These are phyloP conservation scores for Trapa bicornis DNA, from an alignment of 345 rosid genomes.

Conservation along the genomic window DNA sequence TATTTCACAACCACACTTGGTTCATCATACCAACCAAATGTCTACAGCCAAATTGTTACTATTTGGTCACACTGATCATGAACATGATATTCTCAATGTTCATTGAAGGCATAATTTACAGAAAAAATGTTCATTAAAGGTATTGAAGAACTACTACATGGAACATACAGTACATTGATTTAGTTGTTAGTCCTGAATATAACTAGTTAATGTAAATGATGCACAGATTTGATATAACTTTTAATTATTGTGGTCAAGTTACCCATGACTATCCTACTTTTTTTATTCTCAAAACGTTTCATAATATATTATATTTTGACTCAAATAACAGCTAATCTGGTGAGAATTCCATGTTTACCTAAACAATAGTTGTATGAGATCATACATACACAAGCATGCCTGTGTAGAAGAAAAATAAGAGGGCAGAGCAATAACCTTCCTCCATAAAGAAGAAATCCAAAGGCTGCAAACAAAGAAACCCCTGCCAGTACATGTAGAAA, in stretches of 20 bases:
- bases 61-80: no score
- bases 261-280: background rate
- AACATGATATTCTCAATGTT: no score
- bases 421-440: slow-evolving; percentile 51
- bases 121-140: no score
- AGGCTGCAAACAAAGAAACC: slow-evolving; percentile 71
- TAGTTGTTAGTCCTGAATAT: no score
- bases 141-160: no score
- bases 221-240: no score
- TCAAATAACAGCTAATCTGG: background rate
- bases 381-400: background rate
- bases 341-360: background rate
- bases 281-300: background rate
- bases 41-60: no score
- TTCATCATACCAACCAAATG: no score
- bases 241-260: background rate
- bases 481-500: slow-evolving; percentile 25
- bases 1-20: no score
- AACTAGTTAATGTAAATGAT: background rate
- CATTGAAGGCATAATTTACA: no score
- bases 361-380: background rate
- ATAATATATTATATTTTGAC: background rate
- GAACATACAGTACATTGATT: no score
- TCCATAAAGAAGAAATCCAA: slow-evolving; percentile 81
- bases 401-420: background rate